Evolutionary conservation across 805 yeast genomes (phyloP), one percentile per base, ranked within the genome.

Genomic region (Candida yuanshanica): DNA sequence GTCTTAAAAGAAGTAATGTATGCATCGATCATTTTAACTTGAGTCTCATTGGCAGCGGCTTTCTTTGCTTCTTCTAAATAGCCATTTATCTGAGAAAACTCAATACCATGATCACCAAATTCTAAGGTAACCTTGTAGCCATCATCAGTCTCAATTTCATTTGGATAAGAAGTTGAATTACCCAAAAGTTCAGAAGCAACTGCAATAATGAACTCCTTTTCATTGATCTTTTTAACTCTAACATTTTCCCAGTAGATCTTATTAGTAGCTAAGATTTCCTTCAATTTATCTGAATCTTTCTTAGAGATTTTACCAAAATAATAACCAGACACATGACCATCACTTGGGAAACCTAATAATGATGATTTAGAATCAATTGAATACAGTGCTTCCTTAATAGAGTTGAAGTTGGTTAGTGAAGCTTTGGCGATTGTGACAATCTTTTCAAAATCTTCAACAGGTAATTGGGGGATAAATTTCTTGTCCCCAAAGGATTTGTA

Each of bases 401-500:
- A 49, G 20, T 69, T 62, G 54, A 58, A 61, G 20, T 47, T 44
- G 7, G 55, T 56, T 25, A 61, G 51, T 2, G 60, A 44, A 20
- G 59, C 58, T 33, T 66, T 66, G 17, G 74, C 58, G 2, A 68
- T 47, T 25, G 60, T 60, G n/a, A 74, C 69, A 23, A 84, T 64
- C 20, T 63, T 49, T 42, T 65, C 72, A 50, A 87, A 79, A 7
- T 70, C 69, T 0, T 61, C 72, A 24, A 50, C 55, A 0, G 70
- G 42, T 31, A 86, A 53, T 38, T 77, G 65, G 32, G 96, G 96
- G 47, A 88, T 71, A 55, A 88, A 88, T 62, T 88, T 88, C 51
- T 77, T 77, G 64, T 88, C 96, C 50, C 96, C 96, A 60, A 88
- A 88, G 1, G 93, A 82, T 64, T 83, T 88, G 65, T 75, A 84